These are phyloP conservation scores for Diplodia sapinea DNA, from an alignment of 2,329 filamentous ascomycete species.

Conservation along the genomic window DNA sequence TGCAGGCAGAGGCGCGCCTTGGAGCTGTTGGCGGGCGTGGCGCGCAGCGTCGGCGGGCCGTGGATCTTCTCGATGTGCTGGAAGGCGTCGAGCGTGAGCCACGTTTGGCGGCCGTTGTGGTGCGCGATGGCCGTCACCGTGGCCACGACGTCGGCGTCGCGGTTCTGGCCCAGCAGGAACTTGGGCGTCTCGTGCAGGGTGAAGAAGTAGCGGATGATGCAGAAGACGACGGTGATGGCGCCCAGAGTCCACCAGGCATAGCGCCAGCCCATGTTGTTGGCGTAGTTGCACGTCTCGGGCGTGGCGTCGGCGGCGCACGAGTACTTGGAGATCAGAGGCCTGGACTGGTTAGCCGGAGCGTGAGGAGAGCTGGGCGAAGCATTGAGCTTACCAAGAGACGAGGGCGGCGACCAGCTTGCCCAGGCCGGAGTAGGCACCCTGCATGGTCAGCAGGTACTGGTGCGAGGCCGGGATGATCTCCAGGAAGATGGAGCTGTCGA, in stretches of 20 bases:
- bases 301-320: slow-evolving; percentile 31
- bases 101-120: slow-evolving; percentile 48
- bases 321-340: slow-evolving; percentile 32
- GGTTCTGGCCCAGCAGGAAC: slow-evolving; percentile 61
- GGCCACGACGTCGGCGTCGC: slow-evolving; percentile 59
- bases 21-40: slow-evolving; percentile 35
- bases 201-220: slow-evolving; percentile 61
- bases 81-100: slow-evolving; percentile 46
- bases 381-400: slow-evolving; percentile 13
- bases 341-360: not conserved
- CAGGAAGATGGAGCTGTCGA: slow-evolving; percentile 27
- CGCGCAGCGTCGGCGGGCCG: slow-evolving; percentile 28
- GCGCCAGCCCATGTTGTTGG: slow-evolving; percentile 52
- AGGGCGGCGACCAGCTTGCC: slow-evolving; percentile 18
- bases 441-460: slow-evolving; percentile 30
- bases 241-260: slow-evolving; percentile 53
- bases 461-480: slow-evolving; percentile 27
- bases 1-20: slow-evolving; percentile 40
- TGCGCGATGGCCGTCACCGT: slow-evolving; percentile 52
- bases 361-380: too few species aligned
- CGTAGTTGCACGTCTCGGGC: slow-evolving; percentile 28
- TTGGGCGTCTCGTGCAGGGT: slow-evolving; percentile 66
- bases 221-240: slow-evolving; percentile 50
- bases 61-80: slow-evolving; percentile 45
- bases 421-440: slow-evolving; percentile 23